A percentile compares a stretch with the other conserved stretches of the same genome.
These are phyloP conservation scores for Cladosporium sp. DNA, from an alignment of 2,329 filamentous ascomycete species.

Conservation along the genomic window DNA sequence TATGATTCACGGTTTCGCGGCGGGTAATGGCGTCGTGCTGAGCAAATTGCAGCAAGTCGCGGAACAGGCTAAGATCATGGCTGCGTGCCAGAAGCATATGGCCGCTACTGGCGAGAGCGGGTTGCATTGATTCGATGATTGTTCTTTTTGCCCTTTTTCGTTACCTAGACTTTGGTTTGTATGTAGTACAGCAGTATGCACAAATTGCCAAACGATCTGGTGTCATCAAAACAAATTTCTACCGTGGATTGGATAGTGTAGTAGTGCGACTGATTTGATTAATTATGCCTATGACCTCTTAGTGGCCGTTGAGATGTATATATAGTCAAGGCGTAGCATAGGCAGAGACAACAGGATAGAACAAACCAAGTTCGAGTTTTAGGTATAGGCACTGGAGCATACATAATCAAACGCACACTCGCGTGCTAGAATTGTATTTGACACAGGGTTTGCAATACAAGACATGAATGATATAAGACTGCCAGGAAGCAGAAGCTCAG, in stretches of 20 bases:
- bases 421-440: too few species aligned
- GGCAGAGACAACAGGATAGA: too few species aligned
- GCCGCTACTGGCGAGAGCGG: conserved; percentile 30
- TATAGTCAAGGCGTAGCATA: too few species aligned
- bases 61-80: conserved; percentile 30
- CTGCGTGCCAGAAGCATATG: conserved; percentile 35
- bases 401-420: too few species aligned
- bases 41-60: conserved; percentile 72
- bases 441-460: too few species aligned
- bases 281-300: too few species aligned
- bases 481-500: too few species aligned
- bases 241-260: background rate
- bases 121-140: background rate
- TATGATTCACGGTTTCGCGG: conserved; percentile 76
- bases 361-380: too few species aligned
- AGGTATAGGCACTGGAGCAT: too few species aligned
- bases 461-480: too few species aligned
- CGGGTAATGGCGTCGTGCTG: conserved; percentile 78
- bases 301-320: too few species aligned
- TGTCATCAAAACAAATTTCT: background rate
- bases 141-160: background rate
- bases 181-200: conserved; percentile 1
- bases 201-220: background rate
- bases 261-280: too few species aligned
- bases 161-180: background rate